A percentile compares a stretch with the other conserved stretches of the same genome.
phyloP scores from a whole-genome alignment of 148 eudicot genomes.

The Polygonum aviculare region DNA sequence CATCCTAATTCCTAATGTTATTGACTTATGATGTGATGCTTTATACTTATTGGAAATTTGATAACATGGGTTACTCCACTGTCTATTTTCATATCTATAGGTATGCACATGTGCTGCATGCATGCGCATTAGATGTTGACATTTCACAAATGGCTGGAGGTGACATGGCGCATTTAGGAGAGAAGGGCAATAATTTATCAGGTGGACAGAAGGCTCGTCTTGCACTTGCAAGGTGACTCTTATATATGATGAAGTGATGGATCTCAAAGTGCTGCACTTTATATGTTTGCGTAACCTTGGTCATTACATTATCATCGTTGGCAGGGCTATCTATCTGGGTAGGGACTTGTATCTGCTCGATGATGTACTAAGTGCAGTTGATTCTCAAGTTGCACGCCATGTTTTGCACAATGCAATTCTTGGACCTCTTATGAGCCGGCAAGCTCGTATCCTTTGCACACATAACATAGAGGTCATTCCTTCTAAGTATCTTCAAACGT shows the following conservation, averaged over 20 bases:
- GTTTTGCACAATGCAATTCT: slow-evolving; percentile 67
- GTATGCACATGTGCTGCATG: slow-evolving; percentile 58
- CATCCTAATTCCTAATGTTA: background rate
- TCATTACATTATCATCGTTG: slow-evolving; percentile 7
- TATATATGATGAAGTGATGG: background rate
- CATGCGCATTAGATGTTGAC: slow-evolving; percentile 78
- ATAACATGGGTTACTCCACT: background rate
- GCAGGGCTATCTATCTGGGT: slow-evolving; percentile 77
- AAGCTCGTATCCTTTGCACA: slow-evolving; percentile 78
- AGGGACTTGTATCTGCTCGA: slow-evolving; percentile 71
- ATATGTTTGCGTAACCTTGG: background rate
- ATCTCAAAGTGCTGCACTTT: slow-evolving; percentile 4
- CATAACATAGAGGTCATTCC: slow-evolving; percentile 67
- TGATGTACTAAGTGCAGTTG: slow-evolving; percentile 95
- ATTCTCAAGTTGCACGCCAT: slow-evolving; percentile 82
- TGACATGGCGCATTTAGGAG: slow-evolving; percentile 77
- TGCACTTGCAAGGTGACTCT: slow-evolving; percentile 72
- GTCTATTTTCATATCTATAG: slow-evolving; percentile 22
- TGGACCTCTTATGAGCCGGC: slow-evolving; percentile 62
- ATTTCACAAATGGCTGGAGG: slow-evolving; percentile 74
- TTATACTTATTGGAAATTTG: background rate
- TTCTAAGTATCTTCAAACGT: slow-evolving; percentile 1
- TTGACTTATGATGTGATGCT: background rate
- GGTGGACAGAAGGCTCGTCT: slow-evolving; percentile 97
- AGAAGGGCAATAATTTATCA: slow-evolving; percentile 81